A percentile compares a stretch with the other conserved stretches of the same genome.
phyloP scores from a whole-genome alignment of 73 alveolate genomes.

The Effrenium voratum region DNA sequence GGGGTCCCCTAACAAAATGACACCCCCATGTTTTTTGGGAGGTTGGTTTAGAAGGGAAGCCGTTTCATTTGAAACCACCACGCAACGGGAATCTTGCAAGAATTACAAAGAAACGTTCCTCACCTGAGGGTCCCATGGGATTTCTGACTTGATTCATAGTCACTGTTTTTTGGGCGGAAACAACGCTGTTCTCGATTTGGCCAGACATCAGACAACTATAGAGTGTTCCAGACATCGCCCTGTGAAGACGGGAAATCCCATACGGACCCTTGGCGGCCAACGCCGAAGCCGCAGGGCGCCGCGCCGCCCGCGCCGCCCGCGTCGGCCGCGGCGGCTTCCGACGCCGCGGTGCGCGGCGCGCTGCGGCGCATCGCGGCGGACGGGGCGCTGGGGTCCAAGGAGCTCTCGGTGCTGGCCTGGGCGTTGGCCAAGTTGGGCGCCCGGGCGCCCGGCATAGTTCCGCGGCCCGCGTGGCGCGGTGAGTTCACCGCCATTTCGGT shows the following conservation, averaged over 20 bases:
- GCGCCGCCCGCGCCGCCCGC: not conserved
- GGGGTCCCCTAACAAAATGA: too few species aligned
- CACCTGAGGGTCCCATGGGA: too few species aligned
- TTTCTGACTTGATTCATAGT: not conserved
- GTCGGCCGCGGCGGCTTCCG: not conserved
- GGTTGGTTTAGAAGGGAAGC: too few species aligned
- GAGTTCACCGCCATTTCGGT: too few species aligned
- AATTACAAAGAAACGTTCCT: too few species aligned
- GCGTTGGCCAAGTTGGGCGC: slow-evolving; percentile 42
- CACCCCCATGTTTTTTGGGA: too few species aligned
- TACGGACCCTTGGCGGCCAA: not conserved
- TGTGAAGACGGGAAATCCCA: not conserved
- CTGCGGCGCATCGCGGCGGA: too few species aligned
- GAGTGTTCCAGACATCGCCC: not conserved
- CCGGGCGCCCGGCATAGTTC: too few species aligned
- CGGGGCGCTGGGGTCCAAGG: not conserved
- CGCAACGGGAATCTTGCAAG: too few species aligned
- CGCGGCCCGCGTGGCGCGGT: too few species aligned
- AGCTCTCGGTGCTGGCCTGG: slow-evolving; percentile 72
- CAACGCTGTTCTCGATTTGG: not conserved
- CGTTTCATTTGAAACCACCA: too few species aligned
- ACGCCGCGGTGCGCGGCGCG: not conserved
- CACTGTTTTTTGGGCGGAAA: not conserved
- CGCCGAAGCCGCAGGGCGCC: not conserved
- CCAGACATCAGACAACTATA: not conserved